Percentiles rank a stretch among this genome's conserved stretches.
Conservation (phyloP, 1,139 yeast genomes). For the Blastobotrys capitulatus region DNA sequence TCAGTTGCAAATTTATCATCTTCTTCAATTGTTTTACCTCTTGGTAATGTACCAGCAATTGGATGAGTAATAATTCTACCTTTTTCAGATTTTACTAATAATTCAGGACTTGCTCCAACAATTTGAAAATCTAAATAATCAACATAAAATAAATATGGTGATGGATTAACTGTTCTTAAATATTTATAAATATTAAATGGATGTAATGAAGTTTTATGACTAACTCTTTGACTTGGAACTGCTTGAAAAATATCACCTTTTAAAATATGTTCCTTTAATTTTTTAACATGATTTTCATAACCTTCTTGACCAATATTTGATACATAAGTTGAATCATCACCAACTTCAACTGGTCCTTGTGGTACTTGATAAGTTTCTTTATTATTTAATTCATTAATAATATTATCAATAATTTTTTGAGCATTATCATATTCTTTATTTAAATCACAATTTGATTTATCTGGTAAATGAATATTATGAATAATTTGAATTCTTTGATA, state of each 20-base stretch:
- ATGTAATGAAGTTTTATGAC: slow-evolving; percentile 89
- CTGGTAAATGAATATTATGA: slow-evolving; percentile 57
- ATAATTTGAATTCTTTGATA: slow-evolving; percentile 88
- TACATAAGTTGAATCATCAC: slow-evolving; percentile 55
- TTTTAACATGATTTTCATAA: slow-evolving; percentile 73
- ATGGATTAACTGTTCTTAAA: slow-evolving; percentile 90
- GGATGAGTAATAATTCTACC: slow-evolving; percentile 89
- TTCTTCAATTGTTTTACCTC: slow-evolving; percentile 88
- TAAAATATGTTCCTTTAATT: slow-evolving; percentile 71
- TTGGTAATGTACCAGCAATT: slow-evolving; percentile 89
- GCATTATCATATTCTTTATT: slow-evolving; percentile 52
- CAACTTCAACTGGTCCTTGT: slow-evolving; percentile 62
- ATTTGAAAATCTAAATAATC: slow-evolving; percentile 89
- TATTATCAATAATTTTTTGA: slow-evolving; percentile 47
- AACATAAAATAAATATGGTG: slow-evolving; percentile 91
- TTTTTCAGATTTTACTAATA: slow-evolving; percentile 77
- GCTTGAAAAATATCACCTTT: slow-evolving; percentile 96
- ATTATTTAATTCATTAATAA: slow-evolving; percentile 49
- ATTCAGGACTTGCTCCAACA: slow-evolving; percentile 96
- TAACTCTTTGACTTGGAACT: slow-evolving; percentile 94
- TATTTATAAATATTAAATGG: slow-evolving; percentile 96
- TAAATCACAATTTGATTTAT: slow-evolving; percentile 32
- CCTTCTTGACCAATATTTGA: slow-evolving; percentile 94
- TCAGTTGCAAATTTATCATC: slow-evolving; percentile 78
- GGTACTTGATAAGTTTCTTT: slow-evolving; percentile 46